Conservation (phyloP, 192 early-diverging fungal species). For the Backusella westeae region DNA sequence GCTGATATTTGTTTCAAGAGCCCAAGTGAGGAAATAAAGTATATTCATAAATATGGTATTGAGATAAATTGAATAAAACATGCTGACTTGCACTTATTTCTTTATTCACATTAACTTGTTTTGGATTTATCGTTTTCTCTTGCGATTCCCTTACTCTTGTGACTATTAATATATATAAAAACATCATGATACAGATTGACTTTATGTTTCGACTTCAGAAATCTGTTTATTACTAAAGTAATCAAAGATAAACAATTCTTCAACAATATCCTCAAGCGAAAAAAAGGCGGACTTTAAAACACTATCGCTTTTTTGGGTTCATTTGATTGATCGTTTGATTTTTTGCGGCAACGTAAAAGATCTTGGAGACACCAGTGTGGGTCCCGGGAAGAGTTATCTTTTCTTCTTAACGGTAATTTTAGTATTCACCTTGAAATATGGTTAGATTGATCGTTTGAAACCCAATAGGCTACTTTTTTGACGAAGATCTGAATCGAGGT, state of each 20-base stretch:
- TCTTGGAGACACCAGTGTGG: conserved; percentile 64
- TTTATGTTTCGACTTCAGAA: background rate
- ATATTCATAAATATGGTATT: background rate
- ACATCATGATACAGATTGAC: background rate
- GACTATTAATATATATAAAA: background rate
- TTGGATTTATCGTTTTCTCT: background rate
- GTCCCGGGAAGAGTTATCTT: conserved; percentile 71
- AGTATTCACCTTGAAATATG: conserved; percentile 55
- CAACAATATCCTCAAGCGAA: no score
- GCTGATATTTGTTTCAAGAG: background rate
- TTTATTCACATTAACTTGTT: background rate
- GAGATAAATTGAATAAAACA: no score
- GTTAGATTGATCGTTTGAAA: conserved; percentile 27
- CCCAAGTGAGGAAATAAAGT: background rate
- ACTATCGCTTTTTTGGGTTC: no score
- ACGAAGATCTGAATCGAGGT: no score
- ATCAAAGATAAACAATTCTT: no score
- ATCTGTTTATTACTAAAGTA: background rate
- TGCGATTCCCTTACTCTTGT: background rate
- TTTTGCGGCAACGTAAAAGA: conserved; percentile 65
- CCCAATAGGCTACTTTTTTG: no score
- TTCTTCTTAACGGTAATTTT: conserved; percentile 59
- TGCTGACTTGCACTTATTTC: background rate
- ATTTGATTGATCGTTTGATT: conserved; percentile 9
- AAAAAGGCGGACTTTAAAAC: no score